Percentiles rank a stretch among this genome's conserved stretches.
Conservation (phyloP, 2,329 filamentous ascomycete genomes). For the Venturiaceae sp. region DNA sequence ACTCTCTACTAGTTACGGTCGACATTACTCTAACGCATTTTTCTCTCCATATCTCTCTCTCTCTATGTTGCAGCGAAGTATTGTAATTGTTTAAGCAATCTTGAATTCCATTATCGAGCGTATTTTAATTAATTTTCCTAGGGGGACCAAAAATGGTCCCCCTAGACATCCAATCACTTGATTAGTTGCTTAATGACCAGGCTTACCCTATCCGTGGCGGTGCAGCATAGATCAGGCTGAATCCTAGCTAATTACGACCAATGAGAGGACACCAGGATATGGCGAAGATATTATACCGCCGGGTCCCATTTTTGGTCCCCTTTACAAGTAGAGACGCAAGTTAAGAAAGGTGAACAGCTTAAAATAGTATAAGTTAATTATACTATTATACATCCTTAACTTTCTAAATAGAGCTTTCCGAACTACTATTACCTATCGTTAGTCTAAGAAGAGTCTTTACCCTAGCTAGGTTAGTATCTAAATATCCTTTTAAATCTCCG, state of each 20-base stretch:
- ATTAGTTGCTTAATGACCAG: neutral
- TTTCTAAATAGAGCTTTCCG: neutral
- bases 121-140: no score
- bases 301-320: no score
- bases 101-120: no score
- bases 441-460: neutral
- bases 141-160: no score
- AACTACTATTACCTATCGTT: neutral
- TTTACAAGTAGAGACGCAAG: no score
- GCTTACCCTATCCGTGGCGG: neutral
- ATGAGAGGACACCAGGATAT: slow-evolving; percentile 1
- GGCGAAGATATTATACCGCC: no score
- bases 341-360: slow-evolving; percentile 2
- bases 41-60: neutral
- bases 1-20: neutral
- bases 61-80: no score
- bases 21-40: neutral
- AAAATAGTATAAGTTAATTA: neutral
- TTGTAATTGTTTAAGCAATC: no score
- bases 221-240: neutral
- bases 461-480: neutral
- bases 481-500: slow-evolving; percentile 2
- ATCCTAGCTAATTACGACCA: neutral
- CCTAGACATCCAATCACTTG: no score
- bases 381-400: neutral